A percentile compares a stretch with the other conserved stretches of the same genome.
phyloP scores from a whole-genome alignment of 257 asterid species.

The Jasminum sambac region DNA sequence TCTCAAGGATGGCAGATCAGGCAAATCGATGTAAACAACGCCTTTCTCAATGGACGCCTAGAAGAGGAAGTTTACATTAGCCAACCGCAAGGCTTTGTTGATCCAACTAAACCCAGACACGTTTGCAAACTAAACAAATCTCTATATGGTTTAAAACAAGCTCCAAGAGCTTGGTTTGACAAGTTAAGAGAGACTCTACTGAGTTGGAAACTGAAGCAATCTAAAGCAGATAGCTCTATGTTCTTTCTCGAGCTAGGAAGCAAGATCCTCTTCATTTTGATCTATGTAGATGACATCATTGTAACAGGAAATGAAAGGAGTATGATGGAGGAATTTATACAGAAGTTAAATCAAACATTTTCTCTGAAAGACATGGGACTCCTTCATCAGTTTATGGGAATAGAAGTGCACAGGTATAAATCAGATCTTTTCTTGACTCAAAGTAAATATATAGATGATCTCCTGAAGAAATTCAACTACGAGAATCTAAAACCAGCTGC shows the following conservation, averaged over 20 bases:
- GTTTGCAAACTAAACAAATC: neutral
- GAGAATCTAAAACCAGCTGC: neutral
- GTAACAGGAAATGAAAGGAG: neutral
- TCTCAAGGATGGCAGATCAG: neutral
- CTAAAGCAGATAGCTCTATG: neutral
- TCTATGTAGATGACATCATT: neutral
- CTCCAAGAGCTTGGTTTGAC: neutral
- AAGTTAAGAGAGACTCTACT: neutral
- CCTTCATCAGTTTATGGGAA: neutral
- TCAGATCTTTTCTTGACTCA: neutral
- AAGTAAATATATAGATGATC: neutral
- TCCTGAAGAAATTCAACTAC: neutral
- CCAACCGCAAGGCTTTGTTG: too few species aligned
- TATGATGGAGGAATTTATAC: too few species aligned
- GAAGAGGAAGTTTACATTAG: too few species aligned
- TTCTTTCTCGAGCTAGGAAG: neutral
- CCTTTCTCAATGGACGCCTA: neutral
- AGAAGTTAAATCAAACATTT: too few species aligned
- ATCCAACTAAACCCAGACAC: too few species aligned
- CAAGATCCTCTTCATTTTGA: too few species aligned
- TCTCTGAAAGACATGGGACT: neutral
- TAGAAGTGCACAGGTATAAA: neutral
- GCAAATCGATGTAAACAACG: neutral
- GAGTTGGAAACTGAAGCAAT: too few species aligned
- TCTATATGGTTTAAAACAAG: neutral